Conservation (phyloP, 2,329 filamentous ascomycete species). For the Podosphaera xanthii region DNA sequence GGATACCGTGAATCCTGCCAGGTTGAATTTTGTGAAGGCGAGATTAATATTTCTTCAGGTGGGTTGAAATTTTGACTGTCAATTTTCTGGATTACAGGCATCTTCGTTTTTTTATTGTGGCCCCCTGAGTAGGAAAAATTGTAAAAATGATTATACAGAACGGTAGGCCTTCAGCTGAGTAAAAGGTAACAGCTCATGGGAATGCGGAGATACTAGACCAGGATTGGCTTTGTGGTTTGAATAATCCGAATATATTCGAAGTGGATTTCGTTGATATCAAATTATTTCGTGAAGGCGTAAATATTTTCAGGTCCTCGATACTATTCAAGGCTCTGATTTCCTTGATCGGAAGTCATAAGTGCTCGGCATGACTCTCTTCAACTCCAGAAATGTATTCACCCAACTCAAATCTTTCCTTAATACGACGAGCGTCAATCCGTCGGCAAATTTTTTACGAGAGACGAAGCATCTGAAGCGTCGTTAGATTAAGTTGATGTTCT, state of each 20-base stretch:
- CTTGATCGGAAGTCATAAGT: not conserved
- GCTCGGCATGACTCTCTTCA: not conserved
- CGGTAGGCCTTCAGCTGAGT: conserved; percentile 11
- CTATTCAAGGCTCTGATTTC: not conserved
- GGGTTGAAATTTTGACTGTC: not conserved
- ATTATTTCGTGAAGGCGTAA: not conserved
- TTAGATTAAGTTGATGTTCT: too few species aligned
- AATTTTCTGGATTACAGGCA: not conserved
- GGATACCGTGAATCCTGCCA: conserved; percentile 15
- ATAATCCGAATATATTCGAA: too few species aligned
- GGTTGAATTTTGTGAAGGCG: conserved; percentile 9
- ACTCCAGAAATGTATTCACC: too few species aligned
- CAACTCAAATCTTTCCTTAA: too few species aligned
- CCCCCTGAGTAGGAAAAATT: conserved; percentile 4
- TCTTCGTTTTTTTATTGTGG: not conserved
- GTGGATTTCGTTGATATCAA: not conserved
- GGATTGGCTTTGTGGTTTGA: conserved; percentile 7
- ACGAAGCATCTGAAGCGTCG: too few species aligned
- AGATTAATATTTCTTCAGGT: conserved; percentile 1
- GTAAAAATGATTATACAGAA: conserved; percentile 5
- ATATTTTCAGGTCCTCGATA: not conserved
- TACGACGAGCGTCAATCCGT: too few species aligned
- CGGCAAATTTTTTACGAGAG: too few species aligned
- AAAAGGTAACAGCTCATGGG: conserved; percentile 13
- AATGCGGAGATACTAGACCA: conserved; percentile 11